Conservation (phyloP, 306 rosid genomes). For the Acmispon strigosus region DNA sequence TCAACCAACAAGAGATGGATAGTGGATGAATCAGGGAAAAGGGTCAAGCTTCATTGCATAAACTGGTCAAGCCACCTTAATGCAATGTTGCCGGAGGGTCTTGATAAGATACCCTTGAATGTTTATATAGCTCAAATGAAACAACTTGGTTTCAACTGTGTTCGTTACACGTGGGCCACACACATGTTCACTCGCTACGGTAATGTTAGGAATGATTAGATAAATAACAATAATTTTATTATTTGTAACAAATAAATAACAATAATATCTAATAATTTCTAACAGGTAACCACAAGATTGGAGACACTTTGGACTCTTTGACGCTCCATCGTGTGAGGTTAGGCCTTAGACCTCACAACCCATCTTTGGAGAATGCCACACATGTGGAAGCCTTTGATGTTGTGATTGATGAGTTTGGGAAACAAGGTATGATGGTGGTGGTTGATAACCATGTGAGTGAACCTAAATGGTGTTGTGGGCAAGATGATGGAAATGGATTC, state of each 20-base stretch:
- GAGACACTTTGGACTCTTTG: background rate
- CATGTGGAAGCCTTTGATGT: background rate
- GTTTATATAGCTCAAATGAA: background rate
- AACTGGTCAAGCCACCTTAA: conserved; percentile 36
- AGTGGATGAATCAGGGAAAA: conserved; percentile 20
- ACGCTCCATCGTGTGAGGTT: background rate
- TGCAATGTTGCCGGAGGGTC: conserved; percentile 31
- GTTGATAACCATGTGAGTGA: conserved; percentile 34
- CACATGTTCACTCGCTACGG: conserved; percentile 32
- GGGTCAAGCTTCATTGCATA: conserved; percentile 33
- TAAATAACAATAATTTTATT: no score
- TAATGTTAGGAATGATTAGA: no score
- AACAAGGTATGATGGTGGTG: conserved; percentile 24
- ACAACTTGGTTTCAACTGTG: conserved; percentile 26
- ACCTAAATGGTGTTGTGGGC: conserved; percentile 31
- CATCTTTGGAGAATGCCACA: conserved; percentile 1
- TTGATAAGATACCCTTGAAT: conserved; percentile 6
- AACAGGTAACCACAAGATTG: background rate
- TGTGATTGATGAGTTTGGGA: conserved; percentile 27
- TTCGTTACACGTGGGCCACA: conserved; percentile 28
- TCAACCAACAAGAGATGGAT: conserved; percentile 42
- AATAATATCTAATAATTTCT: no score
- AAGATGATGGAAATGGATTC: conserved; percentile 28
- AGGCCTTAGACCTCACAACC: conserved; percentile 7
- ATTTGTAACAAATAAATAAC: no score